Percentiles rank a stretch among this genome's conserved stretches.
Evolutionary conservation across 192 early-diverging fungal genomes (phyloP).

Genomic region (Backusella psychrophila): DNA sequence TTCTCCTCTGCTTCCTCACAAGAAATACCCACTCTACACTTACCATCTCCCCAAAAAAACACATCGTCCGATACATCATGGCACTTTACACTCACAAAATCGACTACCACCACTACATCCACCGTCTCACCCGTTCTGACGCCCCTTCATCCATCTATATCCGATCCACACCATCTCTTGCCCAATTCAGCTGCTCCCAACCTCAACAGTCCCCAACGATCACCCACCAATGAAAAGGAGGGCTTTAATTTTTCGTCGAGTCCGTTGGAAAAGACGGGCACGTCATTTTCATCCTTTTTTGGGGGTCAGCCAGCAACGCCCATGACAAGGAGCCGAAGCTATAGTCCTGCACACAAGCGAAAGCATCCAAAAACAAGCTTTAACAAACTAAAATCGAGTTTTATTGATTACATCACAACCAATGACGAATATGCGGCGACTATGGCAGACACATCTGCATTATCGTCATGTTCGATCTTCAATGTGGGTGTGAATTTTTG

Average conservation of each 20-base stretch:
- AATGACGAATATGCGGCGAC: background rate
- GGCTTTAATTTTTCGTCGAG: background rate
- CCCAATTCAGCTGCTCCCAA: background rate
- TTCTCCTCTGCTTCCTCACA: background rate
- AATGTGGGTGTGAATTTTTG: slow-evolving; percentile 2
- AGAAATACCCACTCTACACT: background rate
- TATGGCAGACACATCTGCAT: background rate
- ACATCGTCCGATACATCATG: background rate
- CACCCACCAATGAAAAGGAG: background rate
- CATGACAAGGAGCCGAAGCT: background rate
- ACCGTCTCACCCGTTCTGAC: background rate
- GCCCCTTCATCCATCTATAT: background rate
- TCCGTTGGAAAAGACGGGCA: background rate
- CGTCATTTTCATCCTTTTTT: background rate
- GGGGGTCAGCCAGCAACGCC: background rate
- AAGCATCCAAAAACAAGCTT: background rate
- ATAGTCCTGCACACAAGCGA: background rate
- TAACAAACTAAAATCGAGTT: background rate
- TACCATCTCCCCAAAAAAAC: background rate
- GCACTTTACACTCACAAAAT: background rate
- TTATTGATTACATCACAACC: background rate
- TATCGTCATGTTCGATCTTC: background rate
- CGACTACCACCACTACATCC: background rate
- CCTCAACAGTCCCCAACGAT: background rate
- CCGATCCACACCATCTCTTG: background rate